Base-by-base conservation (phyloP, 2,329 filamentous ascomycete species). In the Amauroascus niger region DNA sequence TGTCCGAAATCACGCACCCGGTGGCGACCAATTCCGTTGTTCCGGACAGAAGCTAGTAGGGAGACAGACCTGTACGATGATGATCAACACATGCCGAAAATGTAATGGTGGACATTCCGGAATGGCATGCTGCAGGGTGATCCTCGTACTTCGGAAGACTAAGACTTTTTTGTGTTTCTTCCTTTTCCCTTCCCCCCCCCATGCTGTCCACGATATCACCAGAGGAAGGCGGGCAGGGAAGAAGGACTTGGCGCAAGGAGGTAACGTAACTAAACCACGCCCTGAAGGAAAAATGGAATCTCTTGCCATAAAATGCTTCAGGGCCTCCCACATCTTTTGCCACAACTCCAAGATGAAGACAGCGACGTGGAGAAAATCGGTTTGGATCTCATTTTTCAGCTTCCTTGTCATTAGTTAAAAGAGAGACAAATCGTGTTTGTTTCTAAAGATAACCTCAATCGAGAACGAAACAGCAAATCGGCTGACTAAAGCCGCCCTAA, bases 21-120 rank as follows among this genome's bases (percentile, higher is more conserved):
- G 28, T 30, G 18, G 33, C n/a, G n/a, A 30, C 39, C 24, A 26
- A 32, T 43, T 50, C 37, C 37, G 48, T 14, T 41, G 11, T 32
- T 43, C 48, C 48, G 48, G 37, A 41, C 14, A 32, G 16, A 9
- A 8, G n/a, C 4, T 16, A 18, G 16, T 32, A 20, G 5, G 32
- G 18, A 6, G 5, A 5, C 5, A 11, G 35, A 39, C 35, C 6
- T 16, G 13, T n/a, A 24, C n/a, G 16, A 22, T 30, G 37, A 9
- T 41, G 47, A 49, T 49, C 47, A 30, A 30, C 47, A 49, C 33
- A 49, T 49, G 47, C 47, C 46, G 46, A 47, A 39, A 40, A 50
- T 32, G 37, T 16, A 32, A 48, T 35, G 33, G 46, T 49, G 46
- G 46, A 28, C 30, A 49, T 22, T 43, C 35, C 16, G 24, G 26